Evolutionary conservation across 208 protist species (phyloP), one percentile per base, ranked within the genome.

Genomic region (Trypanosoma lewisi): DNA sequence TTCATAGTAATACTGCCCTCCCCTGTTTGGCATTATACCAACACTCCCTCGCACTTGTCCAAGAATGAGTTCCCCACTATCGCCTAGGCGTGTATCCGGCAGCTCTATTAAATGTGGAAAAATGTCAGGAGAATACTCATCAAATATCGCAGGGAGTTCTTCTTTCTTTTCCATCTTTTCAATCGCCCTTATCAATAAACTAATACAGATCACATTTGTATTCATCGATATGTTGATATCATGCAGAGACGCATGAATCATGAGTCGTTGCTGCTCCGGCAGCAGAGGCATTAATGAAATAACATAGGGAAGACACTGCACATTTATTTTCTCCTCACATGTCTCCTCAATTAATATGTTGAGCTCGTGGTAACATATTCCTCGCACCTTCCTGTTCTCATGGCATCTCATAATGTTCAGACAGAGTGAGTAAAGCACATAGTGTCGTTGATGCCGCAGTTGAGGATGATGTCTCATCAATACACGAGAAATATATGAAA

Each of bases 21-120:
- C 76, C 28, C 77, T 80, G 39, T 61, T 85, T 23, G 80, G 67
- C n/a, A 75, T 58, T 14, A 87, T 70, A 16, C 83, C 84, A 28
- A 89, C 67, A 56, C 82, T 96, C 42, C 90, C 90, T 31, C 87
- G 90, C 31, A 96, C 77, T 75, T 96, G 90, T 7, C 90, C 90
- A 0, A 85, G 69, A 60, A 83, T 76, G 33, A 96, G 75, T 61
- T 92, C 80, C 0, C 85, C 87, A 17, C 74, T 78, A 57, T 90
- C 85, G 44, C 75, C 83, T 39, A 93, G 58, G 1, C 69, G 77
- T 19, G 90, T 94, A 28, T 92, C 78, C 7, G 82, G 75, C 19
- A 96, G 79, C 2, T 83, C 63, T 3, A 94, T 79, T 2, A 84
- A 21, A 74, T 89, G 81, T n/a, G 87, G 85, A 27, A 94, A 82